A percentile compares a stretch with the other conserved stretches of the same genome.
Evolutionary conservation across 768 basidiomycete species (phyloP).

Genomic region (Suillus fuscotomentosus): DNA sequence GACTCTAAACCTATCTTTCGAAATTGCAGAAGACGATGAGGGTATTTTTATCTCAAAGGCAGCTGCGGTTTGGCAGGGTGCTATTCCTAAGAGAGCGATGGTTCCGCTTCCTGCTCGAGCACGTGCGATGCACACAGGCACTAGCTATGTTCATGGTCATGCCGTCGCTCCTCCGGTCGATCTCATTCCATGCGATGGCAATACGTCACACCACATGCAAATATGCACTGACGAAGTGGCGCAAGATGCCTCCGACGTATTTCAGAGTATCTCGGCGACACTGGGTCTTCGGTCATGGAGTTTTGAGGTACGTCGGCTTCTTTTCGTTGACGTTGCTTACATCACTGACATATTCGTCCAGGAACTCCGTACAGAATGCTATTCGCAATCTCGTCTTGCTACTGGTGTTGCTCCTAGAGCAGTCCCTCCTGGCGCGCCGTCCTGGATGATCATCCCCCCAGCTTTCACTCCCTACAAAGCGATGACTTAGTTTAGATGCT

Average conservation of each 20-base stretch:
- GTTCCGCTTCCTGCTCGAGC: constrained; percentile 1
- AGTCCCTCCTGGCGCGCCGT: constrained; percentile 11
- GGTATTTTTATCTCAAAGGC: constrained; percentile 2
- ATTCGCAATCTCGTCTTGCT: constrained; percentile 27
- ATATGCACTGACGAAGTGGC: constrained; percentile 2
- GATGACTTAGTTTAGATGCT: neutral
- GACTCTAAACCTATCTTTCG: neutral
- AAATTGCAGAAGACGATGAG: constrained; percentile 4
- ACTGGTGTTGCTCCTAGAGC: constrained; percentile 20
- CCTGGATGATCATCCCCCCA: constrained; percentile 26
- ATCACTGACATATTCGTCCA: neutral
- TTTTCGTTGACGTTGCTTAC: neutral
- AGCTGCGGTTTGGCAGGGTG: constrained; percentile 1
- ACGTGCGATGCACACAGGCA: neutral
- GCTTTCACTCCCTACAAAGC: constrained; percentile 23
- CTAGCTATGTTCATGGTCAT: neutral
- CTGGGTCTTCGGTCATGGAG: constrained; percentile 24
- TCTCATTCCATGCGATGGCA: neutral
- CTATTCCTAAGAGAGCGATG: constrained; percentile 1
- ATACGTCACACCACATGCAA: neutral
- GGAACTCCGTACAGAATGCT: constrained; percentile 30
- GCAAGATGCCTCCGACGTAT: neutral
- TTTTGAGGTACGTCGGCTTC: constrained; percentile 23
- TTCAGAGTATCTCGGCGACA: constrained; percentile 27
- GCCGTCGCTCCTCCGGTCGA: neutral